Evolutionary conservation across 306 rosid species (phyloP), one percentile per base, ranked within the genome.

Genomic region (Luffa aegyptiaca): DNA sequence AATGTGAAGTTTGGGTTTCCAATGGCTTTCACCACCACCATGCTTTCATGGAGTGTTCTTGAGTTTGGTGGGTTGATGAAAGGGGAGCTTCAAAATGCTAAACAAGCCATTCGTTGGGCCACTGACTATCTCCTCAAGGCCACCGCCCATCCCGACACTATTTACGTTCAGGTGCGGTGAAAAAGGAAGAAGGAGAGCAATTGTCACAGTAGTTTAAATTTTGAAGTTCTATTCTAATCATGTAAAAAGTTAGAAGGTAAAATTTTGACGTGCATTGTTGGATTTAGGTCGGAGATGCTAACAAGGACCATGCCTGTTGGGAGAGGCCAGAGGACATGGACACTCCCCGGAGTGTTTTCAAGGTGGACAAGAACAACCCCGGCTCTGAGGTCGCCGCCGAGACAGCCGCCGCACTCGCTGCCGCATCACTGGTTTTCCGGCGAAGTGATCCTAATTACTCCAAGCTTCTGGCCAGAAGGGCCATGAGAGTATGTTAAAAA

Each of bases 321-420:
- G 98, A 94, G 85, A 86, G 98, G 51, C 97, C 97, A 6, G 98
- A 94, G 62, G 98, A 94, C 70, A 94, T 94, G 98, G 98, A 94
- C 51, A 94, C 98, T 20, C 96, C 93, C n/a, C 88, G 97, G 76
- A 94, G 46, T 82, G 97, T 92, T 8, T 87, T 76, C 72, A 94
- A 92, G 87, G 85, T 94, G 1, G 98, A 94, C 52, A 85, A 46
- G 17, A 89, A 82, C 86, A 86, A 83, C 79, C 98, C 98, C 6
- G 98, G 98, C 12, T 80, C 98, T 0, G 98, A 94, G 21, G 98
- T 94, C 13, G 97, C 98, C 3, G 98, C 91, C 3, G 97, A 94
- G 86, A 94, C 94, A 26, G 97, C 98, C 42, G 98, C 98, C 1
- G 98, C 98, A 78, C 93, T 94, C 48, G 98, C 98, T 13, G 82